Conservation (phyloP, 371 early-diverging fungal genomes). For the Mortierella sp. region DNA sequence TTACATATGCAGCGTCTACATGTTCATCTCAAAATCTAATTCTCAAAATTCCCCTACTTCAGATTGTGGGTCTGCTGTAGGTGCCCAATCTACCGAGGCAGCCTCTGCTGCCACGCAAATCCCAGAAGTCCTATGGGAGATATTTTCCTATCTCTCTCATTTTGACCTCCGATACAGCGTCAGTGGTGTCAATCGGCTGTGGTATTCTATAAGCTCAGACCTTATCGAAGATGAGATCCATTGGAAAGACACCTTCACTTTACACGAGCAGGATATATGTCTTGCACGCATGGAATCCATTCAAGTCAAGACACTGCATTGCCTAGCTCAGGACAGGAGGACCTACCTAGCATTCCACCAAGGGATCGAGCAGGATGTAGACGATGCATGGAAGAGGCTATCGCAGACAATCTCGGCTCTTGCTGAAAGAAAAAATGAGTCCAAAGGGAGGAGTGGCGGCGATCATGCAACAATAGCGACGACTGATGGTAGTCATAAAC, state of each 20-base stretch:
- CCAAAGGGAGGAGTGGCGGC: too few species aligned
- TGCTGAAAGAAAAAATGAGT: not conserved
- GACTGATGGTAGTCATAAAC: not conserved
- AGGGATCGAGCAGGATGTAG: constrained; percentile 1
- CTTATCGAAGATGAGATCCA: constrained; percentile 6
- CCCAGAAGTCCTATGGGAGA: constrained; percentile 11
- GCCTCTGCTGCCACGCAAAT: constrained; percentile 2
- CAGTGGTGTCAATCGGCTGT: constrained; percentile 13
- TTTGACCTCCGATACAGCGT: constrained; percentile 5
- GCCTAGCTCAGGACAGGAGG: constrained; percentile 10
- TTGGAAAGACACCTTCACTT: constrained; percentile 14
- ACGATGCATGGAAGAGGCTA: constrained; percentile 6
- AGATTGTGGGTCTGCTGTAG: not conserved
- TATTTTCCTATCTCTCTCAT: constrained; percentile 16
- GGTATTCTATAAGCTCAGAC: constrained; percentile 5
- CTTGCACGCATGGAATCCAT: not conserved
- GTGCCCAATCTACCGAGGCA: not conserved
- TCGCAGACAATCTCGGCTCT: not conserved
- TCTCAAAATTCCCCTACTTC: not conserved
- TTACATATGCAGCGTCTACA: too few species aligned
- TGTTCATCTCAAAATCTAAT: too few species aligned
- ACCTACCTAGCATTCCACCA: not conserved
- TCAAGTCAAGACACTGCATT: constrained; percentile 6
- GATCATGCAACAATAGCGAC: not conserved
- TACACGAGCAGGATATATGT: not conserved